A percentile compares a stretch with the other conserved stretches of the same genome.
Evolutionary conservation across 805 yeast species (phyloP).

Genomic region (Yarrowia divulgata): DNA sequence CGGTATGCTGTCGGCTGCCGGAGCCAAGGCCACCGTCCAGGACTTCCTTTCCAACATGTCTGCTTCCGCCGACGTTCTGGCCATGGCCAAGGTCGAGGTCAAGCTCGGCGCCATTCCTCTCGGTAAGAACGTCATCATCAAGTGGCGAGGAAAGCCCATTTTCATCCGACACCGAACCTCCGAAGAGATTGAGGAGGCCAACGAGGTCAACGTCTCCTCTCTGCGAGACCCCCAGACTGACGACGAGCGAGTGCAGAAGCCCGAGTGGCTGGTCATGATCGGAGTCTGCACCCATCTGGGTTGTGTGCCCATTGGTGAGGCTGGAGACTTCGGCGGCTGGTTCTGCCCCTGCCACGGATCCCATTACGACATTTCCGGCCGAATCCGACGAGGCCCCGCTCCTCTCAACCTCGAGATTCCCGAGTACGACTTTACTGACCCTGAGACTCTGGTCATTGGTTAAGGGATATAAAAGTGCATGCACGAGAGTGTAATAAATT

Average conservation of each 20-base stretch:
- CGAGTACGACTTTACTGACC: constrained; percentile 78
- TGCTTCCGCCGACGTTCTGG: constrained; percentile 98
- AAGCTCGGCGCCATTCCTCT: constrained; percentile 91
- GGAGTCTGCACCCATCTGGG: constrained; percentile 99
- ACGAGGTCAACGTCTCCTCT: constrained; percentile 71
- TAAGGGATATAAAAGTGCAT: constrained; percentile 51
- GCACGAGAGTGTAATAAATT: constrained; percentile 36
- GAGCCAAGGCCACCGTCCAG: constrained; percentile 93
- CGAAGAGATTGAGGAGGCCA: constrained; percentile 93
- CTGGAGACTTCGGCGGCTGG: constrained; percentile 99
- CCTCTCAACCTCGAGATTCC: constrained; percentile 98
- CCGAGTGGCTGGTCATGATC: constrained; percentile 98
- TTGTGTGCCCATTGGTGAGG: constrained; percentile 99
- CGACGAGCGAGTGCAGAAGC: constrained; percentile 91
- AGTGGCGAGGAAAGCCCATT: constrained; percentile 99
- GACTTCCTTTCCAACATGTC: constrained; percentile 92
- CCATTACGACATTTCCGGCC: constrained; percentile 99
- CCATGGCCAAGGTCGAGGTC: constrained; percentile 99
- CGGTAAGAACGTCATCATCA: constrained; percentile 97
- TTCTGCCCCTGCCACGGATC: constrained; percentile 99
- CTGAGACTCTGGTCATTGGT: constrained; percentile 88
- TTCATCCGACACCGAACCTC: constrained; percentile 98
- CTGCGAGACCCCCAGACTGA: constrained; percentile 96
- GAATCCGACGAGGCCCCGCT: constrained; percentile 99
- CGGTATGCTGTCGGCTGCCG: constrained; percentile 89